Percentiles rank a stretch among this genome's conserved stretches.
These are phyloP conservation scores for Astragalus membranaceus DNA, from an alignment of 306 rosid species.

Conservation along the genomic window DNA sequence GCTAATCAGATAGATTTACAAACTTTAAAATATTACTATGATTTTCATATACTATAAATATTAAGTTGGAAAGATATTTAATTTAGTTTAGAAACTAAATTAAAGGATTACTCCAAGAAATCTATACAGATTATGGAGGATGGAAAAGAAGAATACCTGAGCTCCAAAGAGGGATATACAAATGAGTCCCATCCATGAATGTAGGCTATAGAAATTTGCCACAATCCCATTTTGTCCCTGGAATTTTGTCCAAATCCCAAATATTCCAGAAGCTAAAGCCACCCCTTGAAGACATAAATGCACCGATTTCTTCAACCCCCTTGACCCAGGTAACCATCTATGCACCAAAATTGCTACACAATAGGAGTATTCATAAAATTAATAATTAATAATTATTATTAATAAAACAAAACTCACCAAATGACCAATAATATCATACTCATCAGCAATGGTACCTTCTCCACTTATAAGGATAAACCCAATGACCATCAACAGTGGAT, in stretches of 20 bases:
- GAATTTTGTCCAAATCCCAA: constrained; percentile 86
- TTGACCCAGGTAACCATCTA: constrained; percentile 83
- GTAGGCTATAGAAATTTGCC: constrained; percentile 79
- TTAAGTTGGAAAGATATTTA: too few species aligned
- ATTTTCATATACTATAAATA: too few species aligned
- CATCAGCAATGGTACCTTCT: constrained; percentile 48
- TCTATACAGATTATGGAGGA: not conserved
- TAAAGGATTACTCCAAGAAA: not conserved
- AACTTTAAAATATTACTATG: too few species aligned
- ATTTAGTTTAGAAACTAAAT: too few species aligned
- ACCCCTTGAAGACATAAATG: constrained; percentile 83
- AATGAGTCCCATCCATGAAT: constrained; percentile 94
- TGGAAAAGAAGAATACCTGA: constrained; percentile 50
- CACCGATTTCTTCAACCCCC: constrained; percentile 61
- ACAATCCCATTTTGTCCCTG: constrained; percentile 57
- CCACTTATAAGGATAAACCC: constrained; percentile 84
- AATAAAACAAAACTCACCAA: not conserved
- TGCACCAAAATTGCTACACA: constrained; percentile 69
- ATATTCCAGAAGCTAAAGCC: constrained; percentile 69
- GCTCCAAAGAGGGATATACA: constrained; percentile 62
- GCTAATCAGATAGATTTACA: too few species aligned
- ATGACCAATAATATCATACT: constrained; percentile 2
- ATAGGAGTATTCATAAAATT: not conserved
- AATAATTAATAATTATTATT: not conserved
- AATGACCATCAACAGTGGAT: constrained; percentile 86